phyloP scores from a whole-genome alignment of 225 moss, liverwort and hornwort genomes.

The Marchantia paleacea region DNA sequence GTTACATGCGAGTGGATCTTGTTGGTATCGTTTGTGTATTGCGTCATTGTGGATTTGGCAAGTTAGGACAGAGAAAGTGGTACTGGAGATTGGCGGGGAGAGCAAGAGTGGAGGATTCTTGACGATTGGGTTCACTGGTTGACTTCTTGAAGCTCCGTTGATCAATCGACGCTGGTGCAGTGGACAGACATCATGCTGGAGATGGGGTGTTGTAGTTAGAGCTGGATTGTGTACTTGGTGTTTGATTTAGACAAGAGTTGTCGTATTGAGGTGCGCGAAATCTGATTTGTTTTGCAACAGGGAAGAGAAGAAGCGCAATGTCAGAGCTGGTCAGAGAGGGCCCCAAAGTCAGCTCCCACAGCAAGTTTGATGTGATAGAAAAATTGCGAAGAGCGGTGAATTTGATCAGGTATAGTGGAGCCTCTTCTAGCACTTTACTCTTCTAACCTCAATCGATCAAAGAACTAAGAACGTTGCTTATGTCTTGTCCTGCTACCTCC shows the following conservation, averaged over 20 bases:
- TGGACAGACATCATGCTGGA: background rate
- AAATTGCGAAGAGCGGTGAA: background rate
- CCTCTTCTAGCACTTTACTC: background rate
- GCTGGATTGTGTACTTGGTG: too few species aligned
- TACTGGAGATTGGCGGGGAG: background rate
- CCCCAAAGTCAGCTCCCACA: background rate
- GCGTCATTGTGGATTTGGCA: background rate
- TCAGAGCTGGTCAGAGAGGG: background rate
- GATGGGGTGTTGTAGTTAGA: background rate
- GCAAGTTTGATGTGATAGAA: constrained; percentile 2
- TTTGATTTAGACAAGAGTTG: background rate
- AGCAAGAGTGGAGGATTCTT: background rate
- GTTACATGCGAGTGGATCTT: background rate
- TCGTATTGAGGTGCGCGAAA: constrained; percentile 6
- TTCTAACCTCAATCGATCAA: background rate
- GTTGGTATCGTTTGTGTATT: background rate
- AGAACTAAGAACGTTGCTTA: background rate
- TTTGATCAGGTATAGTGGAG: background rate
- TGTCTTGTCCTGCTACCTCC: background rate
- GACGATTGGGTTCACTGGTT: background rate
- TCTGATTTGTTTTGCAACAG: constrained; percentile 9
- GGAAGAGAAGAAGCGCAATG: constrained; percentile 10
- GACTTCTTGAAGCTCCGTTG: background rate
- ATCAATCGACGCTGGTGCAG: background rate
- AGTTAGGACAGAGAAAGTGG: background rate